Base-by-base conservation (phyloP, 108 stramenopile species). In the Discostella stelligeroides region DNA sequence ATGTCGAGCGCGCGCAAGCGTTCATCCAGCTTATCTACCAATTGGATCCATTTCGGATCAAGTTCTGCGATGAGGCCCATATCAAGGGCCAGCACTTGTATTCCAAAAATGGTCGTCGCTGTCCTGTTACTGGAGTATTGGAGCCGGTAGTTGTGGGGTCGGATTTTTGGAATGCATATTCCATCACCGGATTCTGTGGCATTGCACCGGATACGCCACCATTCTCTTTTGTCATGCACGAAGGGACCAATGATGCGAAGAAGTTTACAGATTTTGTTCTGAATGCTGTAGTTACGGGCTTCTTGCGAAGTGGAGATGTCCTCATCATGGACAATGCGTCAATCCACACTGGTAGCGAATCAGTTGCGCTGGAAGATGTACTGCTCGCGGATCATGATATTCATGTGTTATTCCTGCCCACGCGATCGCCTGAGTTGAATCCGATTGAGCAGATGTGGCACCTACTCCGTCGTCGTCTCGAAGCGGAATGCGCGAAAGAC, bases 361-460 rank as follows among this genome's bases (percentile, higher is more conserved):
- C 45, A 23, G 1, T 10, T 6, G 27, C 7, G 0, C 25, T 68
- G 0, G 68, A 56, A n/a, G 57, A 68, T 15, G 56, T 54, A 41
- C 24, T 68, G 25, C 58, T 54, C 42, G 23, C 8, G 12, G 10
- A 40, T 3, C 45, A 58, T 28, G 55, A 11, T 27, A 28, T 68
- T 7, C 45, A 58, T 28, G 23, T 42, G 6, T 10, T 58, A 7
- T 68, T 40, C 20, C n/a, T 68, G 23, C 68, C 68, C 4, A 28
- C 55, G 8, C 7, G 56, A 0, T 27, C 43, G 2, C 55, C 55
- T 5, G 68, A 68, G 20, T 68, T 34, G 39, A 58, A 68, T 58
- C 68, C 68, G 0, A 58, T 57, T 30, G 40, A 68, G 41, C 15
- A 45, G 11, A 40, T 68, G 20, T 68, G 68, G 68, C 57, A 58